Percentiles rank a stretch among this genome's conserved stretches.
Conservation (phyloP, 1,139 yeast genomes). For the Kurtzmaniella quercitrusa region DNA sequence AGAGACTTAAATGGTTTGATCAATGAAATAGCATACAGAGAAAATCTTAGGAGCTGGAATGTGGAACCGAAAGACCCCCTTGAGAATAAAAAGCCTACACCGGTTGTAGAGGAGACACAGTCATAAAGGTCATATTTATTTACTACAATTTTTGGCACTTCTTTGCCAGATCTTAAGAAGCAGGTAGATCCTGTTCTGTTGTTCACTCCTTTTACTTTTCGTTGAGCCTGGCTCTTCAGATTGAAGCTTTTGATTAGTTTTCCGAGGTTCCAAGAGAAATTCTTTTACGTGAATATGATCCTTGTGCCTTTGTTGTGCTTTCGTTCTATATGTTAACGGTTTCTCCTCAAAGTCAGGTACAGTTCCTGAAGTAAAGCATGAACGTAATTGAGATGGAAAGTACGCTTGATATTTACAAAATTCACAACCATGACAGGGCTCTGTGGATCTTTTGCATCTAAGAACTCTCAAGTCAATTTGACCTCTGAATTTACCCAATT, state of each 20-base stretch:
- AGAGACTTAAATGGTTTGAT: conserved; percentile 45
- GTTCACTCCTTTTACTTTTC: background rate
- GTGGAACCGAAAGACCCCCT: conserved; percentile 10
- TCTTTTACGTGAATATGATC: no score
- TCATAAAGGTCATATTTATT: background rate
- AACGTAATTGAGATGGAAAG: conserved; percentile 17
- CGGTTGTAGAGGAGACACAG: background rate
- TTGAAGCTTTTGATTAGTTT: background rate
- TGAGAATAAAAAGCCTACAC: background rate
- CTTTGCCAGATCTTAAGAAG: background rate
- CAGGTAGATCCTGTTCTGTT: background rate
- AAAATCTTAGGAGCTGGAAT: conserved; percentile 46
- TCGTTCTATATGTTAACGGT: no score
- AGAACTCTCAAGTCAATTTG: conserved; percentile 15
- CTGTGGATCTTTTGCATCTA: conserved; percentile 11
- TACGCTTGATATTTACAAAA: conserved; percentile 23
- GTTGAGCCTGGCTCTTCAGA: no score
- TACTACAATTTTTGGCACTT: background rate
- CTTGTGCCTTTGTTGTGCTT: no score
- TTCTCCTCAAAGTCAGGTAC: background rate
- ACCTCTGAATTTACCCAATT: conserved; percentile 16
- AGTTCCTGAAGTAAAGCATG: background rate
- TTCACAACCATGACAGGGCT: conserved; percentile 13
- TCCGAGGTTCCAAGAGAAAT: no score
- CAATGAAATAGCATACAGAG: conserved; percentile 36